Base-by-base conservation (phyloP, 176 grass and related monocot genomes). In the Aegilops sharonensis region DNA sequence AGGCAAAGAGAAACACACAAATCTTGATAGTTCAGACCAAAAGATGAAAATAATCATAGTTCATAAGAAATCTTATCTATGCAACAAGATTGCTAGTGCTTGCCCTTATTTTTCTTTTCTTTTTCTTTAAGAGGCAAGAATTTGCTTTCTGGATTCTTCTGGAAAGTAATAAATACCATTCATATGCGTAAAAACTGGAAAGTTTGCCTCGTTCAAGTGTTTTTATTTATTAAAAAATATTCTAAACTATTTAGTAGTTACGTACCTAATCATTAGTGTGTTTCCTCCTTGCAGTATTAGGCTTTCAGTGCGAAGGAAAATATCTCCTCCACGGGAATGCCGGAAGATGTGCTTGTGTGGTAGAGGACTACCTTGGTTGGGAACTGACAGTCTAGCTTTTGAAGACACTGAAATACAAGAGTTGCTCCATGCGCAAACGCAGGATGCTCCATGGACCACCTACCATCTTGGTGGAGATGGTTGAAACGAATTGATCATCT, bases 311-410 rank as follows among this genome's bases (percentile, higher is more conserved):
- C 40, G 42, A 88, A 92, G 71, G 80, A 39, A 11, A 75, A 89
- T 88, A 92, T 75, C 47, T 79, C 63, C 60, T 20, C 17, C 52
- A 17, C 91, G 88, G 93, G 85, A 92, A 98, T 98, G 93, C 88
- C 81, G 87, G 90, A 98, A 94, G 61, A 98, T 98, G 92, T 95
- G 92, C 81, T 90, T 89, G 60, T 40, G 84, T 89, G 88, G 48
- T 79, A 95, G 72, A 84, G 81, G 84, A 57, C 43, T 79, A 77
- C 64, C 86, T 65, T 91, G 37, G 73, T 56, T 84, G 73, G 34
- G 29, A 57, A 79, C 72, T 82, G 80, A 40, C 45, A 62, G 23
- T 50, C 50, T 88, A 86, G 79, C 85, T 78, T 76, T 91, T 87
- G 64, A 94, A 89, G 88, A 91, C 9, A 89, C 20, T 68, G 35